Evolutionary conservation across 2,329 filamentous ascomycete genomes (phyloP).

Genomic region (Colletotrichum noveboracense): DNA sequence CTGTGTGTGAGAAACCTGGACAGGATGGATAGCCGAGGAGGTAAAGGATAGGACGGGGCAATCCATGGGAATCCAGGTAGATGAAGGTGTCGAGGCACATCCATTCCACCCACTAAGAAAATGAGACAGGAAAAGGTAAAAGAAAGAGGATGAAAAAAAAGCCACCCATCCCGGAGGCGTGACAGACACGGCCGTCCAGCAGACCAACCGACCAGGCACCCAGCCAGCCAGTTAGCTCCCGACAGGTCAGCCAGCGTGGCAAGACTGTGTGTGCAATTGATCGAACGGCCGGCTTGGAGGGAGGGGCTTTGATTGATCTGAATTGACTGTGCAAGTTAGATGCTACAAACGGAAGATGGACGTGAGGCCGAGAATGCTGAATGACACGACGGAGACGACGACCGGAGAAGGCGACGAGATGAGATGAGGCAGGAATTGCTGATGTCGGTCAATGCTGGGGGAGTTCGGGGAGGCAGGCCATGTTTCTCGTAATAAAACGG

Average conservation of each 20-base stretch:
- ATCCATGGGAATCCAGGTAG: slow-evolving; percentile 5
- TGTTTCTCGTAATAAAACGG: slow-evolving; percentile 12
- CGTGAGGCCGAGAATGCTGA: background rate
- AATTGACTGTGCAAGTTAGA: background rate
- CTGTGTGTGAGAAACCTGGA: background rate
- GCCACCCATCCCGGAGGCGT: background rate
- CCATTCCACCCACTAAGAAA: background rate
- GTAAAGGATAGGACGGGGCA: background rate
- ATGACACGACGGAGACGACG: background rate
- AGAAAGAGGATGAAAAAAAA: background rate
- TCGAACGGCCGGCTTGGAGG: background rate
- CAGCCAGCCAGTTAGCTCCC: background rate
- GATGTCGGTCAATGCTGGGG: background rate
- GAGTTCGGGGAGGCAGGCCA: background rate
- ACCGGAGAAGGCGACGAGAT: background rate
- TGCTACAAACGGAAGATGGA: background rate
- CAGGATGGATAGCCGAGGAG: background rate
- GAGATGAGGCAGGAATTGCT: slow-evolving; percentile 13
- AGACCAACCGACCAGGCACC: background rate
- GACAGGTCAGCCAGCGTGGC: background rate
- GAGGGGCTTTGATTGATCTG: background rate
- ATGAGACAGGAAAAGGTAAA: slow-evolving; percentile 10
- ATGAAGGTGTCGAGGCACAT: slow-evolving; percentile 5
- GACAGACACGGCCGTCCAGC: background rate
- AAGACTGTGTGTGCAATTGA: background rate